Conservation (phyloP, 495 filamentous ascomycete genomes). For the Choiromyces venosus region DNA sequence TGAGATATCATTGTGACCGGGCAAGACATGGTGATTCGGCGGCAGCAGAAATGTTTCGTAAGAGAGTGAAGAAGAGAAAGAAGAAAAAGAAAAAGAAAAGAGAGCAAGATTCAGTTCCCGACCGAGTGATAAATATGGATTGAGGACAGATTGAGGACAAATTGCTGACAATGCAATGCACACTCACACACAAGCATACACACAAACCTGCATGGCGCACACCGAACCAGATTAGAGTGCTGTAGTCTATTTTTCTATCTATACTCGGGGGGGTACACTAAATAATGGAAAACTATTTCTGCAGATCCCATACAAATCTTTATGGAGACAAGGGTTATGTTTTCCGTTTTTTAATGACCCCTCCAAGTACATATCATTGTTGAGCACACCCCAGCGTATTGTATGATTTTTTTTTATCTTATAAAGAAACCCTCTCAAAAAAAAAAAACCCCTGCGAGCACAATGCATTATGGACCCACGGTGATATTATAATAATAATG, state of each 20-base stretch:
- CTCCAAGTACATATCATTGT: background rate
- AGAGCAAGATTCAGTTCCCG: background rate
- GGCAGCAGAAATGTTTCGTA: background rate
- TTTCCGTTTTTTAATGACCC: too few species aligned
- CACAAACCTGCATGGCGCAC: background rate
- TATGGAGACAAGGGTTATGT: too few species aligned
- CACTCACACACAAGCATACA: background rate
- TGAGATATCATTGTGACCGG: background rate
- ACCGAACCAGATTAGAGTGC: background rate
- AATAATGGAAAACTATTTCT: too few species aligned
- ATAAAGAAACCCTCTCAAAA: too few species aligned
- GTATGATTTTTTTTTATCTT: too few species aligned
- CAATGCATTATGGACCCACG: background rate
- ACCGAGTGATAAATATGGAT: conserved; percentile 1
- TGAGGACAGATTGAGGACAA: background rate
- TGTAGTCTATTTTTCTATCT: background rate
- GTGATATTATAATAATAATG: background rate
- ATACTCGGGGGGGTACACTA: too few species aligned
- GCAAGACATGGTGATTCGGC: background rate
- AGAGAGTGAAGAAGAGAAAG: background rate
- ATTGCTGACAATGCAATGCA: background rate
- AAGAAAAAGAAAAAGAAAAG: too few species aligned
- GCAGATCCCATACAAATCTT: too few species aligned
- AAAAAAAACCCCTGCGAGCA: background rate
- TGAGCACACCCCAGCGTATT: background rate